Percentiles rank a stretch among this genome's conserved stretches.
Evolutionary conservation across 208 protist species (phyloP).

Genomic region (Histomonas meleagridis): DNA sequence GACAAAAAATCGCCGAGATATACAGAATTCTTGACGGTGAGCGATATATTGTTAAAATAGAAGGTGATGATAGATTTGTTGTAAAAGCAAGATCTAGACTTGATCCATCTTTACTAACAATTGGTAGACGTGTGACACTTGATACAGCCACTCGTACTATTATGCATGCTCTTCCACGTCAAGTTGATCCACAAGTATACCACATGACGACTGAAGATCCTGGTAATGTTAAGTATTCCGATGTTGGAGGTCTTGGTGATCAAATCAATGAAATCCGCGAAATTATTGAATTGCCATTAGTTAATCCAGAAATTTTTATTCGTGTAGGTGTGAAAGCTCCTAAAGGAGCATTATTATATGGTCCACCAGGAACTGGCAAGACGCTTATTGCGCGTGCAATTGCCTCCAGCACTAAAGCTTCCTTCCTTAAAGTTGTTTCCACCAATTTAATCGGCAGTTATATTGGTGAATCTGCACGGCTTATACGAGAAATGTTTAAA

Average conservation of each 20-base stretch:
- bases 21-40: too few relatives aligned
- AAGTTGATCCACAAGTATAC: conserved; percentile 95
- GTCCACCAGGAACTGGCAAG: conserved; percentile 72
- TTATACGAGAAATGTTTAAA: conserved; percentile 97
- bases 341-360: conserved; percentile 96
- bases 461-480: conserved; percentile 91
- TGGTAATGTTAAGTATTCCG: conserved; percentile 75
- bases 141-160: conserved; percentile 98
- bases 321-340: conserved; percentile 95
- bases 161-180: conserved; percentile 83
- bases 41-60: too few relatives aligned
- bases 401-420: conserved; percentile 86
- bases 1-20: too few relatives aligned
- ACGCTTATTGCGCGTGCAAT: conserved; percentile 91
- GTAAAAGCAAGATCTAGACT: too few relatives aligned
- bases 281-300: conserved; percentile 93
- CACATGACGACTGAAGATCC: conserved; percentile 89
- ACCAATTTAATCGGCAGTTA: conserved; percentile 98
- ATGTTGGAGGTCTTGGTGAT: conserved; percentile 86
- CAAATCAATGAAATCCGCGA: conserved; percentile 89
- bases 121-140: conserved; percentile 84
- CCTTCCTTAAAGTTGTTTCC: conserved; percentile 93
- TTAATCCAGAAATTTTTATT: conserved; percentile 93
- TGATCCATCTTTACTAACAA: too few relatives aligned
- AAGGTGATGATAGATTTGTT: too few relatives aligned